Evolutionary conservation across 495 filamentous ascomycete genomes (phyloP), one percentile per base, ranked within the genome.

Genomic region (Aspergillus homomorphus): DNA sequence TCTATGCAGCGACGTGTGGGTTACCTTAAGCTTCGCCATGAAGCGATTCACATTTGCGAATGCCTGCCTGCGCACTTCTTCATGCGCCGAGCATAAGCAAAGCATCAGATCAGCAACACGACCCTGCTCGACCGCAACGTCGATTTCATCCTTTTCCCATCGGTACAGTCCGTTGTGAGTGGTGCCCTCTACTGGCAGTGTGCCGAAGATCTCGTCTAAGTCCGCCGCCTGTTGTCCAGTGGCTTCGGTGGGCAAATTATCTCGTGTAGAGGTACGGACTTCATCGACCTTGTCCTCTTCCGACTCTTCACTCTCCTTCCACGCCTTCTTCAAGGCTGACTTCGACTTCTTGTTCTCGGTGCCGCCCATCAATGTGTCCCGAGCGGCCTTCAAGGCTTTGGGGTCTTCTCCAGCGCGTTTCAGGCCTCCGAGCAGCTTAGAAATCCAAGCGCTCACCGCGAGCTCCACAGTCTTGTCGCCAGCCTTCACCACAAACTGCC

Each of bases 51-150:
- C 73, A 52, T 82, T 87, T 26, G 76, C 75, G 21, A 89, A 78
- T n/a, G 90, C 90, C 71, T 96, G 88, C 56, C 82, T 81, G 23
- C 91, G 81, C 51, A 94, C 87, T 63, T 87, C 86, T 42, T 81
- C 76, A 57, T 91, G 80, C 58, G 86, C 75, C 1, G 90, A 93
- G 54, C 83, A 88, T 44, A 96, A 76, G 63, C 92, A 87, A 24
- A 89, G 74, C 41, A 93, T 78, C 42, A 96, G 68, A 14, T 85
- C 82, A 20, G 77, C 75, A 28, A 88, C 74, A 59, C 84, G 78
- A 5, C 88, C 89, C 58, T 92, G 86, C 56, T 91, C 87, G 19
- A 94, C 73, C 0, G 89, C 83, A 61, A 87, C 83, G 28, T 88
- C 87, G 0, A 89, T 72, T 4, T 91, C 87, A 59, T 93, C 89